A percentile compares a stretch with the other conserved stretches of the same genome.
Conservation (phyloP, 257 asterid genomes). For the Plantago ovata region DNA sequence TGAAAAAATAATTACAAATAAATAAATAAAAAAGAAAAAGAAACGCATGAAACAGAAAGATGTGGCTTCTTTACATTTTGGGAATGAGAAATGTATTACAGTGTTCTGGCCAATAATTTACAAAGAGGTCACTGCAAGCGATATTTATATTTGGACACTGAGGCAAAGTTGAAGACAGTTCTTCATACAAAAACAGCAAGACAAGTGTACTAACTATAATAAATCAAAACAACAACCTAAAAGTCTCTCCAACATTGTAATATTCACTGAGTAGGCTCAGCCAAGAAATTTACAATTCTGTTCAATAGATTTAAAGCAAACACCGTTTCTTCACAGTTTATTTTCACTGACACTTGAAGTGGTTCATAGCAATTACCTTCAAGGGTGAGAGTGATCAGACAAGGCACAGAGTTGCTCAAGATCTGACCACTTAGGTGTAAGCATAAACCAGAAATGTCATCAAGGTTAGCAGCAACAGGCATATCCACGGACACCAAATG, state of each 20-base stretch:
- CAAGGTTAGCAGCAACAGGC: slow-evolving; percentile 81
- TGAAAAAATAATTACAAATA: no score
- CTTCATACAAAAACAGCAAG: slow-evolving; percentile 17
- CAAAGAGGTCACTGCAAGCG: slow-evolving; percentile 5
- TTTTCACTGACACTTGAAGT: slow-evolving; percentile 61
- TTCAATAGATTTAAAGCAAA: slow-evolving; percentile 88
- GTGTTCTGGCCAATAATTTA: neutral
- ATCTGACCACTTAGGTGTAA: slow-evolving; percentile 85
- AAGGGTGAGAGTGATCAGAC: slow-evolving; percentile 66
- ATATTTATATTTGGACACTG: slow-evolving; percentile 12
- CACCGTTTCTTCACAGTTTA: slow-evolving; percentile 92
- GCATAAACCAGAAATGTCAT: slow-evolving; percentile 76
- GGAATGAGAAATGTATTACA: no score
- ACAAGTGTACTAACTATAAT: slow-evolving; percentile 17
- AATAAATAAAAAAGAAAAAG: neutral
- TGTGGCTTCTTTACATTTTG: neutral
- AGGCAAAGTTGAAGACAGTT: slow-evolving; percentile 3
- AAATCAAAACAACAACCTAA: slow-evolving; percentile 17
- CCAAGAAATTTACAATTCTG: slow-evolving; percentile 74
- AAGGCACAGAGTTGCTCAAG: slow-evolving; percentile 64
- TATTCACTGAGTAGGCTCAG: slow-evolving; percentile 42
- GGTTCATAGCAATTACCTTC: slow-evolving; percentile 77
- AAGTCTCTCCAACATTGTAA: slow-evolving; percentile 15
- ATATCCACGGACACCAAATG: slow-evolving; percentile 80
- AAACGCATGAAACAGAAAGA: neutral